Conservation (phyloP, 768 basidiomycete genomes). For the Amanita rubescens region DNA sequence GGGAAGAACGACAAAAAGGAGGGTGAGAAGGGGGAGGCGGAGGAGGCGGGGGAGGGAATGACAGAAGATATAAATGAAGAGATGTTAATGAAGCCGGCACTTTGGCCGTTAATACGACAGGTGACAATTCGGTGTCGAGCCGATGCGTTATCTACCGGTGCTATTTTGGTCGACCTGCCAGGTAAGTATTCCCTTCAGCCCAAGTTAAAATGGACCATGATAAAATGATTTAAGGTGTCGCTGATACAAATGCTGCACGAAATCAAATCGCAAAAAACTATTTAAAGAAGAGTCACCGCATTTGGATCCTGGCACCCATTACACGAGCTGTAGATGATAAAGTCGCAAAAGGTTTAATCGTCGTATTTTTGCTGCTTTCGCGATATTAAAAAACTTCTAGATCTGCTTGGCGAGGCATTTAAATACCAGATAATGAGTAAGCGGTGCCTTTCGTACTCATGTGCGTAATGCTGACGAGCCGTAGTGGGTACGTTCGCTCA, state of each 20-base stretch:
- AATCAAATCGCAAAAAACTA: conserved; percentile 40
- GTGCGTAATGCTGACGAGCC: neutral
- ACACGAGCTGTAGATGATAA: conserved; percentile 41
- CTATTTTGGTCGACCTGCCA: conserved; percentile 56
- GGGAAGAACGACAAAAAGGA: conserved; percentile 34
- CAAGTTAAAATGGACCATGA: neutral
- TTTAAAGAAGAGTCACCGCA: conserved; percentile 39
- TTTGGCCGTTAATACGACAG: conserved; percentile 59
- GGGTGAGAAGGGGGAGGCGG: conserved; percentile 25
- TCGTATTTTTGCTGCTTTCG: neutral
- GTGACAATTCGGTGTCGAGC: conserved; percentile 52
- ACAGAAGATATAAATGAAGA: too few relatives aligned
- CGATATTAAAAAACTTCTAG: neutral
- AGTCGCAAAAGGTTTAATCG: conserved; percentile 29
- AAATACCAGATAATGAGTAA: neutral
- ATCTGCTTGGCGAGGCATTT: neutral
- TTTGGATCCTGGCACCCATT: conserved; percentile 43
- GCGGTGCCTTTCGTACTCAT: neutral
- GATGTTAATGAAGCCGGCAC: conserved; percentile 30
- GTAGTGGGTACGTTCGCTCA: neutral
- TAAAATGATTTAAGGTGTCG: conserved; percentile 33
- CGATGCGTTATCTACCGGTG: conserved; percentile 48
- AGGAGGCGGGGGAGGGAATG: too few relatives aligned
- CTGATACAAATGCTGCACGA: conserved; percentile 54
- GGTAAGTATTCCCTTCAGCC: conserved; percentile 23